Percentiles rank a stretch among this genome's conserved stretches.
phyloP scores from a whole-genome alignment of 2,329 filamentous ascomycete genomes.

The Phoma sp. region DNA sequence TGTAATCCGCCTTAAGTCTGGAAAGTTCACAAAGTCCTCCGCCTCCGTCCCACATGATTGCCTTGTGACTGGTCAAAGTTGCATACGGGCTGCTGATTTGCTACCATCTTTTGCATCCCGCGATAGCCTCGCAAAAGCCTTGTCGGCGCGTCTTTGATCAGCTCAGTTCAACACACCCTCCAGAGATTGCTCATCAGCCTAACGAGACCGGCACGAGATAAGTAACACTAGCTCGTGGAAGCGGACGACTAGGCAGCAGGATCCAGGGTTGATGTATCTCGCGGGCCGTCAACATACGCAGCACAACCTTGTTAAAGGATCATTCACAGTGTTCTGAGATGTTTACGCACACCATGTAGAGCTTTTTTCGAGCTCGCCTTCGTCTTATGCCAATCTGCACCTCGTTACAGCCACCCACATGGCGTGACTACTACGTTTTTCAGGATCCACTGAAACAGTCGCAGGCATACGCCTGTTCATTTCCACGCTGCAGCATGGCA shows the following conservation, averaged over 20 bases:
- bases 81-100: conserved; percentile 30
- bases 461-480: conserved; percentile 12
- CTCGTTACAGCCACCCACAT: background rate
- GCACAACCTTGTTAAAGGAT: background rate
- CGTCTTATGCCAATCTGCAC: background rate
- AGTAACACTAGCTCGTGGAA: background rate
- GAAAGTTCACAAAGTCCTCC: conserved; percentile 22
- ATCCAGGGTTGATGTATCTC: background rate
- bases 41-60: conserved; percentile 35
- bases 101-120: conserved; percentile 20
- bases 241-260: background rate
- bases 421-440: background rate
- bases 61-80: conserved; percentile 14
- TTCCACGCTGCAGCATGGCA: background rate
- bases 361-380: background rate
- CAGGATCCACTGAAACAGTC: background rate
- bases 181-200: background rate
- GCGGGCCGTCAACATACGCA: background rate
- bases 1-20: conserved; percentile 27
- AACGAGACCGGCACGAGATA: background rate
- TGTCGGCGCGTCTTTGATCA: conserved; percentile 25
- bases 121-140: conserved; percentile 31
- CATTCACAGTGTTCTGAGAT: background rate
- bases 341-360: conserved; percentile 3
- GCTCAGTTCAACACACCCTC: conserved; percentile 14